Base-by-base conservation (phyloP, 495 filamentous ascomycete genomes). In the Extremus antarcticus region DNA sequence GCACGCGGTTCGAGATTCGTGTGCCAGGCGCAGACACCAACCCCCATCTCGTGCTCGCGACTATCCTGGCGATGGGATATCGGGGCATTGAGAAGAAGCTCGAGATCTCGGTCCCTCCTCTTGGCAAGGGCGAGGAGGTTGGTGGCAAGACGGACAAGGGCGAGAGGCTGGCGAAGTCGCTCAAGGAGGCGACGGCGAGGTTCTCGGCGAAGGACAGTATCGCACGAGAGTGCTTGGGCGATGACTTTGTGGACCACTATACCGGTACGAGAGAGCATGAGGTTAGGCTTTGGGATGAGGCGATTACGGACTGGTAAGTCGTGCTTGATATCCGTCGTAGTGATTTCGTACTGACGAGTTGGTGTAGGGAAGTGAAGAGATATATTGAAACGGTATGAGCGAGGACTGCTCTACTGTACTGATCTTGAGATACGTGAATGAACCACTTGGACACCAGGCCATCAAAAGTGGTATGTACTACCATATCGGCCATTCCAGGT, bases 171-270 rank as follows among this genome's bases (percentile, higher is more conserved):
- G 88, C 92, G 23, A 95, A 85, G 71, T 84, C 73, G 15, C 59
- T 98, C 52, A 83, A 82, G 56, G 90, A 95, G 64, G 92, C 90
- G 0, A 90, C 82, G 0, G 78, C 78, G 41, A 74, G 77, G 43
- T 94, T 98, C 64, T 82, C 74, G 70, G 72, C 78, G 23, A 74
- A 77, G 48, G 86, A 78, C 13, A 95, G 90, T 67, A 76, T 95
- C 15, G 92, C 92, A 39, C 75, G 92, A 48, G 86, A 96, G 67
- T 87, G 91, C 0, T 88, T 98, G 68, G 94, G 94, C 0, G 83
- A 97, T 68, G 86, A 85, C 10, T 98, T 98, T 69, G 90, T 98
- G 8, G 89, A 96, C 2, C 94, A 98, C 66, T 98, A 80, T 74
- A 87, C 84, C 2, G 92, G 92, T 8, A 95, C 92, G 21, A 80